Evolutionary conservation across 306 rosid genomes (phyloP).

Genomic region (Rubus parviflorus): DNA sequence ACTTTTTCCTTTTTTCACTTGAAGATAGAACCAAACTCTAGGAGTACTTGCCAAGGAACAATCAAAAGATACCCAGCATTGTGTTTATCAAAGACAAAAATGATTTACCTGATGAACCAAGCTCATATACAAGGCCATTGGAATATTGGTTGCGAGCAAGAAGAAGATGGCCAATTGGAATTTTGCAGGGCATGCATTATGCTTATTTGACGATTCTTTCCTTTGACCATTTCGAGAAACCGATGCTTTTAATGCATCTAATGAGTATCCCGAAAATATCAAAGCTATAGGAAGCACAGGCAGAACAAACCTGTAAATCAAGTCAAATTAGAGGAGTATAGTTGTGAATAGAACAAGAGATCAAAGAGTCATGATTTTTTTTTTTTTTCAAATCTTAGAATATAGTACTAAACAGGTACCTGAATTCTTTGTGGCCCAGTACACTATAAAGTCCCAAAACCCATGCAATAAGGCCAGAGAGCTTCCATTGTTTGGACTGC

Average conservation of each 20-base stretch:
- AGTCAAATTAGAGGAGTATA: constrained; percentile 9
- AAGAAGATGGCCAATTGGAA: constrained; percentile 50
- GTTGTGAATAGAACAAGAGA: constrained; percentile 14
- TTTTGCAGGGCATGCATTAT: constrained; percentile 44
- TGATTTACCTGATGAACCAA: constrained; percentile 88
- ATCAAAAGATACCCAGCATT: constrained; percentile 3
- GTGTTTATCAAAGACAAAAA: neutral
- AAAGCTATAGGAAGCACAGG: constrained; percentile 93
- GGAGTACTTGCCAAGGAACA: neutral
- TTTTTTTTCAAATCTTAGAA: constrained; percentile 14
- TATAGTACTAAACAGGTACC: constrained; percentile 46
- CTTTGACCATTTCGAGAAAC: constrained; percentile 32
- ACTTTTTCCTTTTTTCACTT: constrained; percentile 2
- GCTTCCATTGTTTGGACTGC: constrained; percentile 76
- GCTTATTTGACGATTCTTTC: constrained; percentile 32
- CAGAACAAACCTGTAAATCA: constrained; percentile 72
- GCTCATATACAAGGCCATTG: constrained; percentile 95
- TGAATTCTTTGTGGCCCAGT: constrained; percentile 95
- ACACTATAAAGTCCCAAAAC: constrained; percentile 76
- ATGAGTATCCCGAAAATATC: constrained; percentile 79
- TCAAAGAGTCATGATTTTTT: constrained; percentile 9
- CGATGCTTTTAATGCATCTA: constrained; percentile 52
- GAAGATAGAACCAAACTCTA: neutral
- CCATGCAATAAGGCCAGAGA: constrained; percentile 80
- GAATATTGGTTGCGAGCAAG: constrained; percentile 83